Evolutionary conservation across 148 eudicot species (phyloP).

Genomic region (Salicornia ramosissima): DNA sequence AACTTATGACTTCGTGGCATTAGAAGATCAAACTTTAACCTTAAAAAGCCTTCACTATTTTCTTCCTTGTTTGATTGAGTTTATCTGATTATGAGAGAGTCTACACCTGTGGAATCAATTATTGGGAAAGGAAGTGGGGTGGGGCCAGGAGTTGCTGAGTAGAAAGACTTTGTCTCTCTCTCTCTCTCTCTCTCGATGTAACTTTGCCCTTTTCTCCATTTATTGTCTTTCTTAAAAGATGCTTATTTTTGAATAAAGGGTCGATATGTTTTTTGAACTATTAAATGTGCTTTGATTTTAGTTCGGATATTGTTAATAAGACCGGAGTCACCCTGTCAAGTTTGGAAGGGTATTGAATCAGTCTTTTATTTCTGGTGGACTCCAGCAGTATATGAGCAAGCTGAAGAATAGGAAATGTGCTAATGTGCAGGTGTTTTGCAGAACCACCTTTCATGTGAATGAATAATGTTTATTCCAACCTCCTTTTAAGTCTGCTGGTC

Average conservation of each 20-base stretch:
- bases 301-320: not conserved
- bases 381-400: not conserved
- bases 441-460: not conserved
- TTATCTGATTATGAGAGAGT: not conserved
- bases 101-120: not conserved
- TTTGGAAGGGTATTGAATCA: not conserved
- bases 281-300: not conserved
- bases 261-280: not conserved
- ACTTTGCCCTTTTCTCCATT: not conserved
- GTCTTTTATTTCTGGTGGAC: not conserved
- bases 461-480: not conserved
- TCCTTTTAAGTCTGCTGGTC: not conserved
- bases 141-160: not conserved
- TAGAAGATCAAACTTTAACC: not conserved
- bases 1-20: not conserved
- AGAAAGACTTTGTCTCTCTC: not conserved
- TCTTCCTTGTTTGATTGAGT: not conserved
- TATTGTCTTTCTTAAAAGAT: not conserved
- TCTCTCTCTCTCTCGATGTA: not conserved
- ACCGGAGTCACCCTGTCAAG: not conserved
- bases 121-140: not conserved
- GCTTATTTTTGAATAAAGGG: not conserved
- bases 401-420: not conserved
- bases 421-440: no score
- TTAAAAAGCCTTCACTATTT: not conserved